Conservation (phyloP, 1,139 yeast genomes). For the Blastobotrys capitulatus region DNA sequence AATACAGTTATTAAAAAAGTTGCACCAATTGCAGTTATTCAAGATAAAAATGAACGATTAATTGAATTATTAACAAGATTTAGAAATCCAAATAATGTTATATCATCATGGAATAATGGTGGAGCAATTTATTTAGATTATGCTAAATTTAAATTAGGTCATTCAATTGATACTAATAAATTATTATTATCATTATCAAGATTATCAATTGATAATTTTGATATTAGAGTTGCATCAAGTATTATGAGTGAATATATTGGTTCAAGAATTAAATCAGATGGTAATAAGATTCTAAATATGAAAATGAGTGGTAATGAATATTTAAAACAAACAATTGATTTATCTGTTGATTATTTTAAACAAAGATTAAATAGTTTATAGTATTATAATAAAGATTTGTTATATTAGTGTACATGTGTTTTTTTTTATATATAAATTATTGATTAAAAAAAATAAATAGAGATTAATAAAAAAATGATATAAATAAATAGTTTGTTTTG, state of each 20-base stretch:
- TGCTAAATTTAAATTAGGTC: slow-evolving; percentile 14
- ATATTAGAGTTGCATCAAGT: slow-evolving; percentile 44
- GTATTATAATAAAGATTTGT: not conserved
- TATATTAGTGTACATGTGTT: not conserved
- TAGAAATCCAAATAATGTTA: slow-evolving; percentile 38
- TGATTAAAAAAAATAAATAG: not conserved
- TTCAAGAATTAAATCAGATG: slow-evolving; percentile 21
- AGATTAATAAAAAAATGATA: not conserved
- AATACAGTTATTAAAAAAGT: slow-evolving; percentile 47
- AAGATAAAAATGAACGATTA: slow-evolving; percentile 37
- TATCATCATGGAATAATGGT: slow-evolving; percentile 50
- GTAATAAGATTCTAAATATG: slow-evolving; percentile 24
- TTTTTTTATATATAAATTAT: not conserved
- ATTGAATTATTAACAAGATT: slow-evolving; percentile 42
- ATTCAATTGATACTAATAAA: slow-evolving; percentile 13
- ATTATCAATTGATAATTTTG: slow-evolving; percentile 30
- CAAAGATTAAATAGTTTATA: slow-evolving; percentile 13
- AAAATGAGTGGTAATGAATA: slow-evolving; percentile 26
- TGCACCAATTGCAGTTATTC: slow-evolving; percentile 64
- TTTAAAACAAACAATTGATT: slow-evolving; percentile 22
- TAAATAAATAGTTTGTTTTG: not conserved
- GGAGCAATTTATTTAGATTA: slow-evolving; percentile 36
- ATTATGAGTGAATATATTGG: slow-evolving; percentile 47
- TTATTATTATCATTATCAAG: slow-evolving; percentile 39
- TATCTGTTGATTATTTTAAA: slow-evolving; percentile 20